A percentile compares a stretch with the other conserved stretches of the same genome.
Evolutionary conservation across 2,329 filamentous ascomycete genomes (phyloP).

Genomic region (Sporothrix curviconia): DNA sequence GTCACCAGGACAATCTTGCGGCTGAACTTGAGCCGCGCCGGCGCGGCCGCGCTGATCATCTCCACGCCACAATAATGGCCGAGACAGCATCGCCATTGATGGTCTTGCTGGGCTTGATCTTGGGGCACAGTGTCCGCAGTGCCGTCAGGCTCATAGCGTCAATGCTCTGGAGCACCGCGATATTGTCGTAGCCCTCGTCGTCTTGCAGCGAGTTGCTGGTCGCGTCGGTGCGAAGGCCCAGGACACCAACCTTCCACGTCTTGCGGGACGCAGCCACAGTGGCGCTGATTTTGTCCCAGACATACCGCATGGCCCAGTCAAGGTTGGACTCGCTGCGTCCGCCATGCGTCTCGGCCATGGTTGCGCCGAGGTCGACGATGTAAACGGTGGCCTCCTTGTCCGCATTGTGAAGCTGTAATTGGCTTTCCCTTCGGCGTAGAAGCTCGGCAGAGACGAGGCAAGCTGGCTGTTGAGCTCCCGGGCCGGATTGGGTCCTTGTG

Average conservation of each 20-base stretch:
- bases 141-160: conserved; percentile 57
- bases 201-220: conserved; percentile 60
- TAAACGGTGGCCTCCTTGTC: conserved; percentile 91
- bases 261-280: conserved; percentile 64
- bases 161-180: conserved; percentile 69
- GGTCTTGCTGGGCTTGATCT: conserved; percentile 61
- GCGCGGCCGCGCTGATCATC: conserved; percentile 68
- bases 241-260: conserved; percentile 67
- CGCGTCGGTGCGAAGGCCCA: conserved; percentile 75
- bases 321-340: conserved; percentile 73
- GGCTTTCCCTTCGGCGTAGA: no score
- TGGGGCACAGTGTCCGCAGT: conserved; percentile 56
- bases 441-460: no score
- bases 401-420: conserved; percentile 48
- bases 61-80: conserved; percentile 75
- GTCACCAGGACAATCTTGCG: conserved; percentile 80
- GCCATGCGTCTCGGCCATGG: conserved; percentile 69
- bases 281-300: conserved; percentile 86
- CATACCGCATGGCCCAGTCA: conserved; percentile 82
- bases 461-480: no score
- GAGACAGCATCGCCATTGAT: conserved; percentile 77
- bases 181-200: conserved; percentile 71
- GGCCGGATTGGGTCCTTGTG: background rate
- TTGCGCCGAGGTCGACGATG: conserved; percentile 77
- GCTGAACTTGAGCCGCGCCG: conserved; percentile 74